Evolutionary conservation across 2,329 filamentous ascomycete genomes (phyloP).

Genomic region (Hypocreales sp.): DNA sequence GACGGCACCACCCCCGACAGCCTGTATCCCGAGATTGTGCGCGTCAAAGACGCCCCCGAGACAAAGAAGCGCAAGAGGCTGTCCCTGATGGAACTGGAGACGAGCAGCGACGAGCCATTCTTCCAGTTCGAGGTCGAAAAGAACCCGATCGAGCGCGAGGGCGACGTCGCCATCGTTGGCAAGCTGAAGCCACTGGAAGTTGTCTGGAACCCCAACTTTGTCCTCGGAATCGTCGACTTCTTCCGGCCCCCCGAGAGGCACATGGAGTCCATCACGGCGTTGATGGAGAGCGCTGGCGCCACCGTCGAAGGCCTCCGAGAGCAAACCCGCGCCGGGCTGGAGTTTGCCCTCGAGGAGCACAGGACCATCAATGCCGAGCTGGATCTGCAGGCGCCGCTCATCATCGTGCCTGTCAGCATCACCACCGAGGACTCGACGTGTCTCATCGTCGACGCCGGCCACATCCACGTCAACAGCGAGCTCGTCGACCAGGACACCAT

Average conservation of each 20-base stretch:
- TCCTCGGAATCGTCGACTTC: slow-evolving; percentile 83
- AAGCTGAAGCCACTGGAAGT: slow-evolving; percentile 94
- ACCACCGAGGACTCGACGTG: slow-evolving; percentile 68
- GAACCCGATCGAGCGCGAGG: slow-evolving; percentile 83
- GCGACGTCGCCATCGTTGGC: slow-evolving; percentile 77
- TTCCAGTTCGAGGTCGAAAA: slow-evolving; percentile 90
- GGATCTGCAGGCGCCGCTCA: slow-evolving; percentile 86
- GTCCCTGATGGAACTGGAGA: slow-evolving; percentile 38
- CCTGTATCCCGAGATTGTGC: slow-evolving; percentile 86
- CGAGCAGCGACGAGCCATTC: slow-evolving; percentile 52
- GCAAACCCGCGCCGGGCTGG: slow-evolving; percentile 86
- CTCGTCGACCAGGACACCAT: slow-evolving; percentile 85
- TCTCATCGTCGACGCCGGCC: slow-evolving; percentile 88
- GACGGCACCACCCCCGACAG: slow-evolving; percentile 89
- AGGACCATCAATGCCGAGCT: slow-evolving; percentile 95
- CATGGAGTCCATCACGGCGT: slow-evolving; percentile 93
- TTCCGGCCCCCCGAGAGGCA: slow-evolving; percentile 93
- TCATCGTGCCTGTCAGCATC: slow-evolving; percentile 92
- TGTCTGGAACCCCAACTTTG: slow-evolving; percentile 90
- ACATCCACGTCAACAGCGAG: slow-evolving; percentile 87
- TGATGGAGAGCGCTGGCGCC: slow-evolving; percentile 90
- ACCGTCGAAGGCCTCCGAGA: slow-evolving; percentile 91
- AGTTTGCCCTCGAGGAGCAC: slow-evolving; percentile 94
- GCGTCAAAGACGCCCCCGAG: slow-evolving; percentile 73
- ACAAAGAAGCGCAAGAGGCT: slow-evolving; percentile 28